phyloP scores from a whole-genome alignment of 23 red algal genomes.

The Gracilaria gracilis region DNA sequence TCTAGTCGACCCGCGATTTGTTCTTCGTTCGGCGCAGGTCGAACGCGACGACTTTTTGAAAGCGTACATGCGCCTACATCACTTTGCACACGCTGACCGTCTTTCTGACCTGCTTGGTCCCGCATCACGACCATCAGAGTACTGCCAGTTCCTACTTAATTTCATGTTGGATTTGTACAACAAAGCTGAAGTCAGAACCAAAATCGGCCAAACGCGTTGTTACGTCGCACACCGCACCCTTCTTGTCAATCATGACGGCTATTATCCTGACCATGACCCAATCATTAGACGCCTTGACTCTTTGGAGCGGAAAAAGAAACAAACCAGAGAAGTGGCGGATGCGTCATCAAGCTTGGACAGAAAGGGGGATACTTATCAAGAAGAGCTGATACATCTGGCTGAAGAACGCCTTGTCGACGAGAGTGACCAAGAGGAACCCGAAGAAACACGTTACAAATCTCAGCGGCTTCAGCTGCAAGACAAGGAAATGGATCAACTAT shows the following conservation, averaged over 20 bases:
- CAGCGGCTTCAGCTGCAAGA: constrained; percentile 5
- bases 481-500: not conserved
- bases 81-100: constrained; percentile 23
- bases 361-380: constrained; percentile 2
- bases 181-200: not conserved
- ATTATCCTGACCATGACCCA: constrained; percentile 30
- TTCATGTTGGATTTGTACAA: constrained; percentile 34
- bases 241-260: constrained; percentile 31
- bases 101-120: constrained; percentile 26
- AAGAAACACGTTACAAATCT: not conserved
- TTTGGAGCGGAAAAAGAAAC: not conserved
- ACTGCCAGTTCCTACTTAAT: constrained; percentile 32
- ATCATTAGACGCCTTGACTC: constrained; percentile 31
- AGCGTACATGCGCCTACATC: constrained; percentile 36
- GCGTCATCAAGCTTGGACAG: no score
- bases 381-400: constrained; percentile 2
- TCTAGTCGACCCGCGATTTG: not conserved
- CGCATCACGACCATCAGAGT: not conserved
- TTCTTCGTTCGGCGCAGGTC: constrained; percentile 7
- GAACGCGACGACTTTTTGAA: constrained; percentile 55
- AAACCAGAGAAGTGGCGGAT: not conserved
- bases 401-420: not conserved
- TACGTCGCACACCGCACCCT: not conserved
- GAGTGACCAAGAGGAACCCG: constrained; percentile 22
- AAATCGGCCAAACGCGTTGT: not conserved